These are phyloP conservation scores for Mucor circinelloides DNA, from an alignment of 371 early-diverging fungal species.

Conservation along the genomic window DNA sequence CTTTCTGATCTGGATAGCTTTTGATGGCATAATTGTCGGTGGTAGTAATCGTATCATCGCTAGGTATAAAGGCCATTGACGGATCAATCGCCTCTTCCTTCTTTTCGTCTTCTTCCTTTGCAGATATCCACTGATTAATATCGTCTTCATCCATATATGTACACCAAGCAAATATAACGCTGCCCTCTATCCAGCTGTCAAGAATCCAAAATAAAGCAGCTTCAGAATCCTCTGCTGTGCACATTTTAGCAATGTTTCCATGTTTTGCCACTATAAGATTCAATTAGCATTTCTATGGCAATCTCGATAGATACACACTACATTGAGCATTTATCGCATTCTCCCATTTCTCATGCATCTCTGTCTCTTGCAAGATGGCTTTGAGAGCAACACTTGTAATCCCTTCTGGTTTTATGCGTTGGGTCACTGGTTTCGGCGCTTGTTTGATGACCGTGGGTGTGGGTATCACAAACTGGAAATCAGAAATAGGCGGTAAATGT, in stretches of 20 bases:
- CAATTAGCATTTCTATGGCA: no score
- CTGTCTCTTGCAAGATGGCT: neutral
- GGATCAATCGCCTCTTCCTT: neutral
- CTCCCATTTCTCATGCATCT: neutral
- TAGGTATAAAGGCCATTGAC: neutral
- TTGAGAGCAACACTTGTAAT: neutral
- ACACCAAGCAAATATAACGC: slow-evolving; percentile 21
- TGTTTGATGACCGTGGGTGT: neutral
- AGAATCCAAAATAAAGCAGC: slow-evolving; percentile 11
- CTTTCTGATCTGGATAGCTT: neutral
- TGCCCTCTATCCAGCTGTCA: slow-evolving; percentile 21
- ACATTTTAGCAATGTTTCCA: slow-evolving; percentile 14
- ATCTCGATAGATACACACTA: neutral
- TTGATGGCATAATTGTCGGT: neutral
- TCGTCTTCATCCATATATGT: slow-evolving; percentile 13
- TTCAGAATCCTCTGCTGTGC: neutral
- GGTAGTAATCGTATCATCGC: neutral
- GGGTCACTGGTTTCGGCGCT: neutral
- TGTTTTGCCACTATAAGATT: slow-evolving; percentile 12
- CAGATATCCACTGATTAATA: neutral
- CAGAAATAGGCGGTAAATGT: neutral
- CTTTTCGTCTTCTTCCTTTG: neutral
- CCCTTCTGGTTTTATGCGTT: neutral
- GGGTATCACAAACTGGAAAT: neutral
- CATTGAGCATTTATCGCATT: neutral